A percentile compares a stretch with the other conserved stretches of the same genome.
These are phyloP conservation scores for Cercospora zeae-maydis DNA, from an alignment of 2,329 filamentous ascomycete genomes.

Conservation along the genomic window DNA sequence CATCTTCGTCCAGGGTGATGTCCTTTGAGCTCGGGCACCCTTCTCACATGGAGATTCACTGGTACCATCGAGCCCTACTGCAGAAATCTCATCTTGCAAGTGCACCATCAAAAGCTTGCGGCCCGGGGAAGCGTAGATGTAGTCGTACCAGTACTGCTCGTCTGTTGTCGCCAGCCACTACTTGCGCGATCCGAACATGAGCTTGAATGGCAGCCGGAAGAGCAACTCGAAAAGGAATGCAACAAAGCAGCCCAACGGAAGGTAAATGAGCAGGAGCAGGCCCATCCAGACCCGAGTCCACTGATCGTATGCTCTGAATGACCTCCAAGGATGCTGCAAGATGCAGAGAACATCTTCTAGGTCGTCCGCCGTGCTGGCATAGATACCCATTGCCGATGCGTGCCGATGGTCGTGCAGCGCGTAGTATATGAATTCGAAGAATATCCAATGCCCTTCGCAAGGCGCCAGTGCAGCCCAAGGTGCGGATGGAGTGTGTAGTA, in stretches of 20 bases:
- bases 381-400: slow-evolving; percentile 14
- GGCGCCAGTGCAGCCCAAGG: background rate
- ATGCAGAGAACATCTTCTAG: slow-evolving; percentile 19
- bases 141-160: slow-evolving; percentile 13
- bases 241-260: slow-evolving; percentile 12
- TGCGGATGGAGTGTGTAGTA: background rate
- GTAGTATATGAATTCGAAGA: background rate
- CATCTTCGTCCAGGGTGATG: slow-evolving; percentile 9
- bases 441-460: background rate
- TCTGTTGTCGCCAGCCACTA: slow-evolving; percentile 6
- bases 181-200: slow-evolving; percentile 4
- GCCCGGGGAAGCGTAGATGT: slow-evolving; percentile 9
- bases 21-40: slow-evolving; percentile 3
- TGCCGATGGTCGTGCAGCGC: background rate
- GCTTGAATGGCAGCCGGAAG: slow-evolving; percentile 18
- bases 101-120: slow-evolving; percentile 17
- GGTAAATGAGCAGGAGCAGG: slow-evolving; percentile 17
- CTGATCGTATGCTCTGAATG: slow-evolving; percentile 10
- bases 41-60: slow-evolving; percentile 9
- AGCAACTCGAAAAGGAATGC: slow-evolving; percentile 15
- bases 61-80: slow-evolving; percentile 11
- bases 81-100: slow-evolving; percentile 17
- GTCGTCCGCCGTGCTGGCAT: slow-evolving; percentile 3
- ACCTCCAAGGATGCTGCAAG: slow-evolving; percentile 17
- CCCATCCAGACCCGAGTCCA: slow-evolving; percentile 13